Evolutionary conservation across 495 filamentous ascomycete species (phyloP).

Genomic region (Penicillium arizonense): DNA sequence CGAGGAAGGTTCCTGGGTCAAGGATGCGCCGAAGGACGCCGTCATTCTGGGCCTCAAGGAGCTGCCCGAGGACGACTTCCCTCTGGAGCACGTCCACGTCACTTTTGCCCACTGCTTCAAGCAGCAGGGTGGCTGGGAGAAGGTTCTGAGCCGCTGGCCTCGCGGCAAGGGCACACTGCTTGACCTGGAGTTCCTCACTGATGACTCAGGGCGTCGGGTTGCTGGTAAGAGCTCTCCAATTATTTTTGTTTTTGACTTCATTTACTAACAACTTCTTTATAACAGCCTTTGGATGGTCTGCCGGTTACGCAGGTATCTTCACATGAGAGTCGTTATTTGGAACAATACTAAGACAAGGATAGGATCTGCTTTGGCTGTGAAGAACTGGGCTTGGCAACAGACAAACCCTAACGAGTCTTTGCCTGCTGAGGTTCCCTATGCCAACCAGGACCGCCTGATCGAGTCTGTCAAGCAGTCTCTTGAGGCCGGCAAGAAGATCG

Average conservation of each 20-base stretch:
- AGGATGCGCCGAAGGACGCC: conserved; percentile 68
- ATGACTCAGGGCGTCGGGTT: conserved; percentile 74
- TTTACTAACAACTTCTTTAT: conserved; percentile 7
- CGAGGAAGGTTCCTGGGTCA: conserved; percentile 75
- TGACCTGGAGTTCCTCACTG: conserved; percentile 90
- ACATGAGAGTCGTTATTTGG: background rate
- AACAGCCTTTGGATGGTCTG: conserved; percentile 67
- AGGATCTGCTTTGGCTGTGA: conserved; percentile 70
- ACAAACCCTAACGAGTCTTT: conserved; percentile 64
- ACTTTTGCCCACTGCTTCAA: conserved; percentile 88
- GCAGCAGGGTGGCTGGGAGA: conserved; percentile 81
- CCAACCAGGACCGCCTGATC: conserved; percentile 72
- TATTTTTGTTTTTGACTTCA: conserved; percentile 30
- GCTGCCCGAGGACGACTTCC: conserved; percentile 83
- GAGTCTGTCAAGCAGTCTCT: conserved; percentile 69
- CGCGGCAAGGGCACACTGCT: conserved; percentile 80
- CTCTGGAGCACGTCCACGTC: conserved; percentile 82
- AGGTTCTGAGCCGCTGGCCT: conserved; percentile 76
- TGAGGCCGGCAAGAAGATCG: conserved; percentile 53
- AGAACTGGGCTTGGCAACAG: conserved; percentile 89
- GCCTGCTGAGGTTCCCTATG: conserved; percentile 69
- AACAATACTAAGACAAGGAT: conserved; percentile 2
- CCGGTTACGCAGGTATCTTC: conserved; percentile 69
- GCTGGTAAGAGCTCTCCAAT: conserved; percentile 43
- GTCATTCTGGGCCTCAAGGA: conserved; percentile 94